Conservation (phyloP, 2,329 filamentous ascomycete species). For the Alternaria conjuncta region DNA sequence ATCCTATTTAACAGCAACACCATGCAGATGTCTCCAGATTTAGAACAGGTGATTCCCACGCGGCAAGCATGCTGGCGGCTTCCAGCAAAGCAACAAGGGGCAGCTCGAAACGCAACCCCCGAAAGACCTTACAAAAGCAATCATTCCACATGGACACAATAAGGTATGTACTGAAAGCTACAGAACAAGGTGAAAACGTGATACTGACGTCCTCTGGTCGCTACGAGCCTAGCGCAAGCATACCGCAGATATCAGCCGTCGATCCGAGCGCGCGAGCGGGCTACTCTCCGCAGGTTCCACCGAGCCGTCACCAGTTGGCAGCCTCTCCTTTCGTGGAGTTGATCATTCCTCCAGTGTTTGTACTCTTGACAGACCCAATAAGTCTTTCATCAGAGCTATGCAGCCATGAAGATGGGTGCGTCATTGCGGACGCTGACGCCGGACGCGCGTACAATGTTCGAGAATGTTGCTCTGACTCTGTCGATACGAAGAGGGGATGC, state of each 20-base stretch:
- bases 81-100: not conserved
- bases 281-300: not conserved
- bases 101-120: not conserved
- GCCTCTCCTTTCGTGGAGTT: not conserved
- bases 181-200: not conserved
- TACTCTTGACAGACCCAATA: not conserved
- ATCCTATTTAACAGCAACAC: not conserved
- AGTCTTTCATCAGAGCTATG: not conserved
- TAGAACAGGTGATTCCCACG: not conserved
- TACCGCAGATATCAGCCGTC: not conserved
- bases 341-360: not conserved
- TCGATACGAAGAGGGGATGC: not conserved
- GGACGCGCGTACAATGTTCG: not conserved
- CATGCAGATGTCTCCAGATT: not conserved
- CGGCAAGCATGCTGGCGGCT: not conserved
- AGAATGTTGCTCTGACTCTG: not conserved
- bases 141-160: not conserved
- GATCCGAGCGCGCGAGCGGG: not conserved
- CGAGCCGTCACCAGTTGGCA: not conserved
- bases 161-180: not conserved
- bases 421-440: not conserved
- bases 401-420: not conserved
- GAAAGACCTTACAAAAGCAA: not conserved
- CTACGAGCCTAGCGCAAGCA: not conserved
- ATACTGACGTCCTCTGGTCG: not conserved